Base-by-base conservation (phyloP, 2,329 filamentous ascomycete genomes). In the Sclerotinia borealis region DNA sequence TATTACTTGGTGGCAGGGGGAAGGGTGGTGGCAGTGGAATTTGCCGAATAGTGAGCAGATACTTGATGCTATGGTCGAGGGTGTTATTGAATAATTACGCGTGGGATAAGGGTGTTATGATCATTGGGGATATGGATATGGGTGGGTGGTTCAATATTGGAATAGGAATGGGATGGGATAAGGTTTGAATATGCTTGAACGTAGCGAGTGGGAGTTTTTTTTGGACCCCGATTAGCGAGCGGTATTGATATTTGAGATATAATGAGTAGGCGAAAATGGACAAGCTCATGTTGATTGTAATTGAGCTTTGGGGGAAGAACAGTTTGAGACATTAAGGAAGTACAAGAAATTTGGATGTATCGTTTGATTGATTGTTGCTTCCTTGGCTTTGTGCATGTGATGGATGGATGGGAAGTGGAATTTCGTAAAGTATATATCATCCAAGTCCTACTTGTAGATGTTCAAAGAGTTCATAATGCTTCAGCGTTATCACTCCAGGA, bases 1-100 rank as follows among this genome's bases (percentile, higher is more conserved):
- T 39, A 51, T 61, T 8, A 64, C 56, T 65, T 71, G 70, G 68
- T 71, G 66, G 68, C 63, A 69, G 25, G 56, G 64, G 19, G 64
- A 65, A 34, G 61, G 34, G 10, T 55, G 58, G 56, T 70, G 68
- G 71, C 62, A 67, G 47, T 70, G 66, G 67, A 70, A 64, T 29
- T 50, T 68, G 61, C 72, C 73, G 9, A 68, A 69, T 56, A 68
- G 66, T 64, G 69, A 72, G 47, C 63, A 67, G n/a, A 51, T 74
- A 27, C 67, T 75, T 60, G 73, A 75, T 70, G 63, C 65, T 13
- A 17, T 75, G 29, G 65, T 75, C n/a, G 72, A 74, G 63, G 65
- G 63, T 37, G 43, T 75, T 13, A 63, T 75, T 66, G 72, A 74
- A 61, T 61, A 37, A 61, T 52, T 36, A 34, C n/a, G 39, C 29